These are phyloP conservation scores for Smallanthus sonchifolius DNA, from an alignment of 129 eudicot genomes.

Conservation along the genomic window DNA sequence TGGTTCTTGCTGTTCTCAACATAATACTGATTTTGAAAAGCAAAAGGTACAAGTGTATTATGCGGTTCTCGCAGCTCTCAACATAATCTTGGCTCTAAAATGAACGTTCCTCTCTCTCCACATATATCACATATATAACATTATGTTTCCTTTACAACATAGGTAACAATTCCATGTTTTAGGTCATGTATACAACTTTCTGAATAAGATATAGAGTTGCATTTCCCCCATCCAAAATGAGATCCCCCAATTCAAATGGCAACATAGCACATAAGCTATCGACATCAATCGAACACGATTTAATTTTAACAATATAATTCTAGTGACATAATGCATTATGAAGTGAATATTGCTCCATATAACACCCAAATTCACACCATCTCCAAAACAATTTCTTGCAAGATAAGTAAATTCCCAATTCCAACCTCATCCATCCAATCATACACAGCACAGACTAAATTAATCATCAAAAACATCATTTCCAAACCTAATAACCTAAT, in stretches of 20 bases:
- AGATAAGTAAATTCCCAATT: background rate
- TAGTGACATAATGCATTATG: background rate
- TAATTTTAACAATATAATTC: background rate
- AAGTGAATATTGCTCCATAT: background rate
- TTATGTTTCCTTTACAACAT: too few relatives aligned
- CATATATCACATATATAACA: too few relatives aligned
- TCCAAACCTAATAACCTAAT: background rate
- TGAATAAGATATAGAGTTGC: too few relatives aligned
- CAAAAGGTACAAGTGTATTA: too few relatives aligned
- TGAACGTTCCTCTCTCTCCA: too few relatives aligned
- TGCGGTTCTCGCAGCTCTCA: too few relatives aligned
- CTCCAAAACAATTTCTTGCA: background rate
- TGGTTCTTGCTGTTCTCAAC: too few relatives aligned
- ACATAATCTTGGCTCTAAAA: too few relatives aligned
- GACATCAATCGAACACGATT: background rate
- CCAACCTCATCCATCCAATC: background rate
- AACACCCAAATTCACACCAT: background rate
- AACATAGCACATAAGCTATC: background rate
- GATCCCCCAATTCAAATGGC: background rate
- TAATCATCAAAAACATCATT: too few relatives aligned
- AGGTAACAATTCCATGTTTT: too few relatives aligned
- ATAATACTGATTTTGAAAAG: too few relatives aligned
- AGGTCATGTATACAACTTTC: too few relatives aligned
- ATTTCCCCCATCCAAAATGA: background rate
- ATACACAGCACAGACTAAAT: background rate